A percentile compares a stretch with the other conserved stretches of the same genome.
phyloP scores from a whole-genome alignment of 768 basidiomycete species.

The Boletellus ananas region DNA sequence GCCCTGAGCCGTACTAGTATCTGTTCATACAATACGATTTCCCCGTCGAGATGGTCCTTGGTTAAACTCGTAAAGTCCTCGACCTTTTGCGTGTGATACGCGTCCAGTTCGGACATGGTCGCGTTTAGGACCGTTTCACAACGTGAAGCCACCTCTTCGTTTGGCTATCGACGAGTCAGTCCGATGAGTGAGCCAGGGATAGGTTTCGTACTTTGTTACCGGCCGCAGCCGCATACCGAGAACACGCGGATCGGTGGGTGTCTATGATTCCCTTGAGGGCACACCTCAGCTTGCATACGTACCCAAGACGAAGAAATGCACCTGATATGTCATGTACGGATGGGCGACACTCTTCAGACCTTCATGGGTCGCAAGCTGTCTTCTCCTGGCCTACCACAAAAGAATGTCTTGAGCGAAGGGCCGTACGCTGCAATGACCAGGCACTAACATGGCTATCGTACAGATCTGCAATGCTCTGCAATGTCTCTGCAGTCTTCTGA shows the following conservation, averaged over 20 bases:
- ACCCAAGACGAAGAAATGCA: conserved; percentile 22
- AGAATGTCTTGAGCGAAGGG: conserved; percentile 1
- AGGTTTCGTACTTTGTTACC: conserved; percentile 24
- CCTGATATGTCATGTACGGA: conserved; percentile 68
- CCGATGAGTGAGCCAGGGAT: background rate
- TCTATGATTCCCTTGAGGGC: conserved; percentile 57
- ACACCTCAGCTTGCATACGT: background rate
- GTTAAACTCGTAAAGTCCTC: conserved; percentile 62
- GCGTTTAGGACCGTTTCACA: conserved; percentile 88
- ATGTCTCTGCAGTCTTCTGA: conserved; percentile 67
- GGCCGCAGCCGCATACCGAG: conserved; percentile 57
- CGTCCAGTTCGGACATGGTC: conserved; percentile 86
- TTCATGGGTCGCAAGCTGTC: conserved; percentile 73
- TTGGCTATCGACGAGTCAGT: conserved; percentile 37
- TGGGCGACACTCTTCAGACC: conserved; percentile 72
- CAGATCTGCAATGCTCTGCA: conserved; percentile 72
- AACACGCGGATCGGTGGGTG: conserved; percentile 68
- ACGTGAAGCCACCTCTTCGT: conserved; percentile 64
- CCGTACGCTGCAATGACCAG: background rate
- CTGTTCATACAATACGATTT: conserved; percentile 74
- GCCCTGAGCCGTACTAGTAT: conserved; percentile 54
- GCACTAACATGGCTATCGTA: conserved; percentile 71
- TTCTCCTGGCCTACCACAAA: conserved; percentile 57
- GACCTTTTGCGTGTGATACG: conserved; percentile 67
- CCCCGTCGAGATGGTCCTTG: conserved; percentile 71